Percentiles rank a stretch among this genome's conserved stretches.
Conservation (phyloP, 1,139 yeast genomes). For the Geotrichum restrictum region DNA sequence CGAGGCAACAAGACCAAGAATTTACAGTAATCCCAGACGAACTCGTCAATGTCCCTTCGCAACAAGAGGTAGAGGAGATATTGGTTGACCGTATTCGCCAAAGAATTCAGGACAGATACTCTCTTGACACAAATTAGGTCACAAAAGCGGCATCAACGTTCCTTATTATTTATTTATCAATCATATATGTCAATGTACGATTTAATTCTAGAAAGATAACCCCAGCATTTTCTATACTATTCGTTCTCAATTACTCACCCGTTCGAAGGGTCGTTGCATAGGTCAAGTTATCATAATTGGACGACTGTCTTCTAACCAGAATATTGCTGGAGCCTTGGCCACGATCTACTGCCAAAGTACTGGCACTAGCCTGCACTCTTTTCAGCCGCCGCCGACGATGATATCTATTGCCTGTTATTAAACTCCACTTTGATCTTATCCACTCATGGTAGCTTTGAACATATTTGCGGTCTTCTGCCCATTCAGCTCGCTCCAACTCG, state of each 20-base stretch:
- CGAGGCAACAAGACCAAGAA: conserved; percentile 10
- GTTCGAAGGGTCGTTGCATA: too few species aligned
- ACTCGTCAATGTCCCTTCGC: conserved; percentile 38
- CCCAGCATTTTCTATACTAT: too few species aligned
- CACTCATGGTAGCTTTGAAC: conserved; percentile 10
- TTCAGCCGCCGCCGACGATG: neutral
- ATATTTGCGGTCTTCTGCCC: conserved; percentile 41
- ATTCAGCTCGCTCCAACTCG: conserved; percentile 45
- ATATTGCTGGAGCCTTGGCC: too few species aligned
- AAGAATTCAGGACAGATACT: conserved; percentile 41
- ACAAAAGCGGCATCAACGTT: too few species aligned
- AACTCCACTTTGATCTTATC: conserved; percentile 11
- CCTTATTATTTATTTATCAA: too few species aligned
- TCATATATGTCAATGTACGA: too few species aligned
- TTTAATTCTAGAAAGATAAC: too few species aligned
- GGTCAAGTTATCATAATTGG: too few species aligned
- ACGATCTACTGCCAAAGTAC: too few species aligned
- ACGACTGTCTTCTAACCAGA: too few species aligned
- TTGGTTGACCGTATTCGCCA: conserved; percentile 47
- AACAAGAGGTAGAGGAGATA: conserved; percentile 45
- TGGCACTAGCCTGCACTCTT: too few species aligned
- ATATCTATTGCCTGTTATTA: conserved; percentile 8
- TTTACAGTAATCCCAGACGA: conserved; percentile 28
- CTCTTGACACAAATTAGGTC: conserved; percentile 13
- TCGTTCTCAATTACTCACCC: too few species aligned